phyloP scores from a whole-genome alignment of 2,329 filamentous ascomycete genomes.

The Clarireedia homoeocarpa region DNA sequence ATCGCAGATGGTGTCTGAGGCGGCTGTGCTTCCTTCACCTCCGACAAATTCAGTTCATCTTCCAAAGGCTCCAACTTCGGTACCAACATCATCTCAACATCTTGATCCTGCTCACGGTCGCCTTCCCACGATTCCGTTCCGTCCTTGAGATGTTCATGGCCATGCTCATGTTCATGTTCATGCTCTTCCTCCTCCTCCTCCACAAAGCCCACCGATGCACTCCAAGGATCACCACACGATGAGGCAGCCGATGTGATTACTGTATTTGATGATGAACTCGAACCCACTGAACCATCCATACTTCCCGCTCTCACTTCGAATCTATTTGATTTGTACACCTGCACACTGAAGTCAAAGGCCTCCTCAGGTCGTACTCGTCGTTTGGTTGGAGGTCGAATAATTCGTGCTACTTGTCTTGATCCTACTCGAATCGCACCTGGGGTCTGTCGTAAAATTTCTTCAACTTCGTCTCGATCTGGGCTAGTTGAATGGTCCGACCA shows the following conservation, averaged over 20 bases:
- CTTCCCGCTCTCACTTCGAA: slow-evolving; percentile 13
- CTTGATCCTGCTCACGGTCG: slow-evolving; percentile 32
- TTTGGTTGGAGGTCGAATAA: background rate
- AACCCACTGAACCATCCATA: slow-evolving; percentile 25
- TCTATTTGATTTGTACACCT: background rate
- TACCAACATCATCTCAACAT: slow-evolving; percentile 32
- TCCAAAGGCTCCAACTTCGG: slow-evolving; percentile 48
- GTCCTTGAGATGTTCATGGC: background rate
- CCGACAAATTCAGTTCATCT: slow-evolving; percentile 47
- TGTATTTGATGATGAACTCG: slow-evolving; percentile 21
- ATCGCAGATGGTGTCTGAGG: slow-evolving; percentile 14
- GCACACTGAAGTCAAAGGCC: background rate
- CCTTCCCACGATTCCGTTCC: background rate
- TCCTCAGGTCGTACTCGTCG: slow-evolving; percentile 2
- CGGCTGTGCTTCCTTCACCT: slow-evolving; percentile 18
- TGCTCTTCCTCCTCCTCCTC: slow-evolving; percentile 22
- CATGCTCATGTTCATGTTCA: slow-evolving; percentile 20
- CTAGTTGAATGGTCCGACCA: slow-evolving; percentile 6
- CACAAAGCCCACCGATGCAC: slow-evolving; percentile 17
- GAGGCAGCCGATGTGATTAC: slow-evolving; percentile 25
- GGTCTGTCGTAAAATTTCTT: slow-evolving; percentile 5
- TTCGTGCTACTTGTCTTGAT: background rate
- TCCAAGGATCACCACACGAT: slow-evolving; percentile 24
- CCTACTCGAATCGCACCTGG: background rate
- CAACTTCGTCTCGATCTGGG: slow-evolving; percentile 3